Conservation (phyloP, 108 stramenopile genomes). For the Nitzschia inconspicua region DNA sequence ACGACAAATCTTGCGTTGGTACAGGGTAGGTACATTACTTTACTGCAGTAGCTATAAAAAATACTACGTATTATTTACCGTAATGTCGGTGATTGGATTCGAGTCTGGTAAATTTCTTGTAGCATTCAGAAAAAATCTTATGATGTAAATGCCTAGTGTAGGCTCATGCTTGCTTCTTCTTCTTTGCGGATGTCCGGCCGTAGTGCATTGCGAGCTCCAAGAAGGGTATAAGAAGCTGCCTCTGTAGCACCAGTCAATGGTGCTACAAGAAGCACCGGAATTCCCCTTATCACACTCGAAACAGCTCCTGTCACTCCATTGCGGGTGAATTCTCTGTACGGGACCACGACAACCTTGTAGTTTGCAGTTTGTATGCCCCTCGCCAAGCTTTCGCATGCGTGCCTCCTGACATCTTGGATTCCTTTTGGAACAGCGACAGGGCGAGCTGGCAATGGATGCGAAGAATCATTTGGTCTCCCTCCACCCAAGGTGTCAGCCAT, state of each 20-base stretch:
- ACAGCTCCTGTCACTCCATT: slow-evolving; percentile 60
- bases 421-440: slow-evolving; percentile 46
- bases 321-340: slow-evolving; percentile 65
- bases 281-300: slow-evolving; percentile 61
- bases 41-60: too few species aligned
- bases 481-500: slow-evolving; percentile 25
- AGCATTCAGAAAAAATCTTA: too few species aligned
- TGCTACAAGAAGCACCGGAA: slow-evolving; percentile 72
- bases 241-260: slow-evolving; percentile 78
- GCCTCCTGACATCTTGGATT: slow-evolving; percentile 42
- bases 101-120: too few species aligned
- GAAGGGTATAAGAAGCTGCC: slow-evolving; percentile 71
- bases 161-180: slow-evolving; percentile 58
- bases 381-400: slow-evolving; percentile 62
- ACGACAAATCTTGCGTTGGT: too few species aligned
- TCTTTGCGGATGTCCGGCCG: slow-evolving; percentile 79
- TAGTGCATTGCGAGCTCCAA: slow-evolving; percentile 78
- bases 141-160: too few species aligned
- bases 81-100: too few species aligned
- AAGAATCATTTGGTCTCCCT: slow-evolving; percentile 9
- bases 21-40: too few species aligned
- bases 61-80: too few species aligned
- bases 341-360: slow-evolving; percentile 73
- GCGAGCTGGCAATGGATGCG: slow-evolving; percentile 45
- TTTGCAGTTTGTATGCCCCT: slow-evolving; percentile 75